Conservation (phyloP, 352 stramenopile genomes). For the Globisporangium carolinianum region DNA sequence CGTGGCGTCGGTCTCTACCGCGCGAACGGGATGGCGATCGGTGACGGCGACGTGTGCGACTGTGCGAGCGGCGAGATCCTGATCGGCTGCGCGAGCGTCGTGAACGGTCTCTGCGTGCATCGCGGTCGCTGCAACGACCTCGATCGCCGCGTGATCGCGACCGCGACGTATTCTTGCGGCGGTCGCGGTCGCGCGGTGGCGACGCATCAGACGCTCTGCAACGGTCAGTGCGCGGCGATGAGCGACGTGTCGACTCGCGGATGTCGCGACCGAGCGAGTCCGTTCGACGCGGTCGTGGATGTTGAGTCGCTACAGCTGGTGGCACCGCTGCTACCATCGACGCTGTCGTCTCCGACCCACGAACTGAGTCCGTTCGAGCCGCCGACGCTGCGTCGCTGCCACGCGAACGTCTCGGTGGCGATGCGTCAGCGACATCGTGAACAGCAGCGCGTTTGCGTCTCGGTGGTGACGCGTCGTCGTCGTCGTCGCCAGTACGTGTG, state of each 20-base stretch:
- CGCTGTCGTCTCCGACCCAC: background rate
- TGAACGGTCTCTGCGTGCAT: too few relatives aligned
- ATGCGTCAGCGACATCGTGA: background rate
- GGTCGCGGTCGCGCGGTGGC: slow-evolving; percentile 5
- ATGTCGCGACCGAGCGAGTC: slow-evolving; percentile 18
- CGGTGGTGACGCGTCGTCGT: slow-evolving; percentile 17
- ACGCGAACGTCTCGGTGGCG: background rate
- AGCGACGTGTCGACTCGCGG: slow-evolving; percentile 1
- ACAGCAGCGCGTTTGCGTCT: slow-evolving; percentile 8
- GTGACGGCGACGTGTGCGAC: background rate
- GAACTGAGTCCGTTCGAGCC: background rate
- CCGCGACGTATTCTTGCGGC: slow-evolving; percentile 6
- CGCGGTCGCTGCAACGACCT: background rate
- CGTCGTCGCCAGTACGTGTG: slow-evolving; percentile 3
- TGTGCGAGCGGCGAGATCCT: background rate
- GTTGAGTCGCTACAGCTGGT: too few relatives aligned
- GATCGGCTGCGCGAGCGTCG: background rate
- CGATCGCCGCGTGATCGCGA: slow-evolving; percentile 18
- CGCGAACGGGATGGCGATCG: background rate
- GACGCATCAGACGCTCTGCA: slow-evolving; percentile 1
- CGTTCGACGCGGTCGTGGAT: slow-evolving; percentile 12
- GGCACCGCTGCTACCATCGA: background rate
- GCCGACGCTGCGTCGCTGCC: too few relatives aligned
- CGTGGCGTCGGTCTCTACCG: background rate
- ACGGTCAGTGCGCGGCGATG: too few relatives aligned